These are phyloP conservation scores for Solanum bulbocastanum DNA, from an alignment of 257 asterid species.

Conservation along the genomic window DNA sequence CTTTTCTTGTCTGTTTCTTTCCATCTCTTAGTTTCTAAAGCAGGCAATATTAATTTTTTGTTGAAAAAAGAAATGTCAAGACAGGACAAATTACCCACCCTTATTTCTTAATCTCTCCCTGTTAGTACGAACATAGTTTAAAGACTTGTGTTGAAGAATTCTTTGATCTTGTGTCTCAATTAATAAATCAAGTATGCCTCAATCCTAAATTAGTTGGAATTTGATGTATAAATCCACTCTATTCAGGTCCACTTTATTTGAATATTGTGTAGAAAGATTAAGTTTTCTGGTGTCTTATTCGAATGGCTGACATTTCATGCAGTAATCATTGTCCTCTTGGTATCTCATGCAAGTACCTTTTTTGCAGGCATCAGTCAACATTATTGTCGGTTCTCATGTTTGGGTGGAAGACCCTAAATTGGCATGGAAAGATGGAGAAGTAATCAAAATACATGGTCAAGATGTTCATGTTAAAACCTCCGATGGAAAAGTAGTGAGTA, in stretches of 20 bases:
- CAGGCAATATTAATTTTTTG: background rate
- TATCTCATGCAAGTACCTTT: conserved; percentile 4
- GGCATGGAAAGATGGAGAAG: conserved; percentile 98
- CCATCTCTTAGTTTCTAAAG: background rate
- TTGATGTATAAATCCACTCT: background rate
- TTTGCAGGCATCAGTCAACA: conserved; percentile 86
- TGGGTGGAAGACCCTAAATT: conserved; percentile 90
- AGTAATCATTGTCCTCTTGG: conserved; percentile 1
- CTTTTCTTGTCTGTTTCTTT: background rate
- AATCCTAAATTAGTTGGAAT: background rate
- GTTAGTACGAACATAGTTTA: background rate
- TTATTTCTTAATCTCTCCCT: background rate
- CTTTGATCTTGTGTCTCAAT: background rate
- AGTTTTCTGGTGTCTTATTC: background rate
- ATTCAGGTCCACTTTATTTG: background rate
- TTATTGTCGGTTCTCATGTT: conserved; percentile 86
- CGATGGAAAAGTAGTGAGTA: conserved; percentile 67
- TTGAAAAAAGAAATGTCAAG: background rate
- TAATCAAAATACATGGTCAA: conserved; percentile 63
- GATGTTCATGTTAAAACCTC: conserved; percentile 77
- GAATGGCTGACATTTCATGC: background rate
- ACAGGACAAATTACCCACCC: background rate
- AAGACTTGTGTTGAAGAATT: background rate
- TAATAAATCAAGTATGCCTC: background rate
- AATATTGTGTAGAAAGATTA: background rate